A percentile compares a stretch with the other conserved stretches of the same genome.
Evolutionary conservation across 2,329 filamentous ascomycete genomes (phyloP).

Genomic region (Alternaria hordeiaustralica): DNA sequence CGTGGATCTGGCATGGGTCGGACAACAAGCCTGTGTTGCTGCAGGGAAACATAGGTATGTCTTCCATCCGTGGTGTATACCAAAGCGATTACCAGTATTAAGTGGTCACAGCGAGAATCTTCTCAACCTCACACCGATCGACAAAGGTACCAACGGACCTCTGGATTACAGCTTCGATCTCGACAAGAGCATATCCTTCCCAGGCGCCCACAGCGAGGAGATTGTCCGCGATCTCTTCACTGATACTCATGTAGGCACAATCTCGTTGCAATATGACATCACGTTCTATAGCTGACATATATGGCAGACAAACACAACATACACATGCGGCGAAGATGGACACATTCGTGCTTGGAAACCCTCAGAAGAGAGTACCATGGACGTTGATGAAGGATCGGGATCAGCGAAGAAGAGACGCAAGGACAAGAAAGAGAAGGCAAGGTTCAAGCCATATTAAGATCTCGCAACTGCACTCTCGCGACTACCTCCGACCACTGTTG

Average conservation of each 20-base stretch:
- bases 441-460: slow-evolving; percentile 42
- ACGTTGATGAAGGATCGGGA: slow-evolving; percentile 31
- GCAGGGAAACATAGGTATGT: slow-evolving; percentile 72
- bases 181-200: slow-evolving; percentile 36
- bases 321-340: slow-evolving; percentile 59
- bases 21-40: slow-evolving; percentile 67
- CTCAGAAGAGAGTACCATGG: slow-evolving; percentile 28
- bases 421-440: slow-evolving; percentile 42
- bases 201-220: slow-evolving; percentile 57
- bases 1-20: slow-evolving; percentile 68
- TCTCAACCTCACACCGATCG: slow-evolving; percentile 42
- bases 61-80: not conserved
- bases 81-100: not conserved
- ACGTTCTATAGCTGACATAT: slow-evolving; percentile 2
- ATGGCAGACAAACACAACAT: slow-evolving; percentile 43
- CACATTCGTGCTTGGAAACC: slow-evolving; percentile 53
- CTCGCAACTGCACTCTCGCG: not conserved
- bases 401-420: slow-evolving; percentile 31
- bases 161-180: slow-evolving; percentile 42
- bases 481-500: not conserved
- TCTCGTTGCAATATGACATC: not conserved
- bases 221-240: slow-evolving; percentile 56
- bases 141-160: slow-evolving; percentile 25
- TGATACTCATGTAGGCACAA: slow-evolving; percentile 40
- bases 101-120: slow-evolving; percentile 27